phyloP scores from a whole-genome alignment of 306 rosid genomes.

The Herpetospermum pedunculosum region DNA sequence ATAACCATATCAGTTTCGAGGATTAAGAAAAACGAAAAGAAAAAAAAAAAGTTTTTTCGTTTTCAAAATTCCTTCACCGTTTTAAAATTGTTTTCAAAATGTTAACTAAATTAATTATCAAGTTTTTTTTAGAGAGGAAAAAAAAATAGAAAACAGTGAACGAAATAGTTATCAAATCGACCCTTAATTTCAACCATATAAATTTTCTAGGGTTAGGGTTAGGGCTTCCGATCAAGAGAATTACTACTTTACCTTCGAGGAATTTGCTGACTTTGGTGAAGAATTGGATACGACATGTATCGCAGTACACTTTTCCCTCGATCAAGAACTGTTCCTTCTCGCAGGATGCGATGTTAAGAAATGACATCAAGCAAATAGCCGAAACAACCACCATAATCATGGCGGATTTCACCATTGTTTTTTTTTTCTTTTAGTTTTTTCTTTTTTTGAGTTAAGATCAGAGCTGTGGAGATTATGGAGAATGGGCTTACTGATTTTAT shows the following conservation, averaged over 20 bases:
- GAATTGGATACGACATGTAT: conserved; percentile 67
- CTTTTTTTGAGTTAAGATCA: neutral
- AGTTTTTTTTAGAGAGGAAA: too few relatives aligned
- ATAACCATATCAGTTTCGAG: too few relatives aligned
- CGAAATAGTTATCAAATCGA: too few relatives aligned
- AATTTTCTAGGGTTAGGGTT: neutral
- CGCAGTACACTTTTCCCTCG: conserved; percentile 63
- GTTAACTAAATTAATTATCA: too few relatives aligned
- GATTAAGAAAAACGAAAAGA: too few relatives aligned
- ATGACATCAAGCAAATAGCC: conserved; percentile 45
- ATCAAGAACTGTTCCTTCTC: conserved; percentile 14
- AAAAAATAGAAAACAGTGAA: too few relatives aligned
- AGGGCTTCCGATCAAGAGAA: neutral
- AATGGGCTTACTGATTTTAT: neutral
- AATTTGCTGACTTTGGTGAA: conserved; percentile 27
- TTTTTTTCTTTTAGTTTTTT: neutral
- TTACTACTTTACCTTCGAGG: conserved; percentile 38
- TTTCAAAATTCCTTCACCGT: too few relatives aligned
- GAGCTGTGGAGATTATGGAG: neutral
- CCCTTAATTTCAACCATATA: too few relatives aligned
- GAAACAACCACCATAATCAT: conserved; percentile 32
- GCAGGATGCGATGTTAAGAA: conserved; percentile 10
- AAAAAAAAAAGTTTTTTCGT: too few relatives aligned
- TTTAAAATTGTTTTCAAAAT: too few relatives aligned
- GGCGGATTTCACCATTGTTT: conserved; percentile 38